Base-by-base conservation (phyloP, 768 basidiomycete genomes). In the Harrya chromipes region DNA sequence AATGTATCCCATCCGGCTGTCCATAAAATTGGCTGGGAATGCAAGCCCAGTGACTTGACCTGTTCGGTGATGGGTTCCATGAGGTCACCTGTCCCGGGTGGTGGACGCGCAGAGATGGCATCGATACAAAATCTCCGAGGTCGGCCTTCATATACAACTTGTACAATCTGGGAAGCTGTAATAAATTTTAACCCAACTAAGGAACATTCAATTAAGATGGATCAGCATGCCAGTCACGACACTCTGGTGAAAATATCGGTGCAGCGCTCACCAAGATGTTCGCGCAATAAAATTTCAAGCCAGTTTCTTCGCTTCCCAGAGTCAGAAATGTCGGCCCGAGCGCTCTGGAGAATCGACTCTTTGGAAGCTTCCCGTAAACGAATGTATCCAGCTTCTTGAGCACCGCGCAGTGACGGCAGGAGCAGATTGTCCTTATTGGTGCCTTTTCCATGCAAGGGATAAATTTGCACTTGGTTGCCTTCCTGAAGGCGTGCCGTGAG, bases 171-270 rank as follows among this genome's bases (percentile, higher is more conserved):
- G 9, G 71, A 72, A 34, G 71, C 64, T 11, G 81, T 80, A 53
- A 90, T 68, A 60, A 84, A 87, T 62, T 82, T 87, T 13, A 89
- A 71, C 60, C 85, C 83, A 38, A 90, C 90, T 92, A 43, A 6
- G 49, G 41, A n/a, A 43, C 23, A 27, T 55, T 43, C 44, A 37
- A 42, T 46, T 35, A 19, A 40, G 40, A 49, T 21, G 20, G 29
- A 26, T 54, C 40, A 55, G 47, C 24, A 51, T 51, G 31, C 40
- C 24, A 34, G 31, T 29, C 43, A 41, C 34, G 34, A 20, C 6
- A 26, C 19, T 10, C n/a, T 4, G 31, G 27, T 31, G 37, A 27
- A 4, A 46, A 19, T 11, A 6, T 33, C 26, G 19, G 19, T 29
- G 19, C 14, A 37, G 35, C 8, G 64, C 80, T 40, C 50, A 89